Conservation (phyloP, 2,329 filamentous ascomycete genomes). For the Neonectria punicea region DNA sequence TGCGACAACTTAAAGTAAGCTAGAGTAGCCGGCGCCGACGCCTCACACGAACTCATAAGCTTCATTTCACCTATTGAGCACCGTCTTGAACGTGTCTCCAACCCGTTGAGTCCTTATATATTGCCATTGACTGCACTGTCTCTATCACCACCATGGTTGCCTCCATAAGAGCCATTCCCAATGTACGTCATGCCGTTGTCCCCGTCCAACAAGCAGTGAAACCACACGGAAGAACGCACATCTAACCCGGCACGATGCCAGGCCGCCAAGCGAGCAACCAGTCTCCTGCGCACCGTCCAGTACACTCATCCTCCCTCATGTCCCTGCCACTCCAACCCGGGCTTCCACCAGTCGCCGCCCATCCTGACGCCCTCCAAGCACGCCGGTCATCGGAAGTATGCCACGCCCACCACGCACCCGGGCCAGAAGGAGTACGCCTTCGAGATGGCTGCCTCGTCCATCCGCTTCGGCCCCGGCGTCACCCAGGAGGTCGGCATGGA, state of each 20-base stretch:
- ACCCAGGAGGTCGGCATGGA: conserved; percentile 99
- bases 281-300: conserved; percentile 87
- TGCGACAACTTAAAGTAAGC: conserved; percentile 12
- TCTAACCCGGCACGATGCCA: conserved; percentile 40
- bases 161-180: conserved; percentile 48
- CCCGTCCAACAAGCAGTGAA: background rate
- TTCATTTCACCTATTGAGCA: background rate
- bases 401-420: conserved; percentile 73
- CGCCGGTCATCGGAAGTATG: conserved; percentile 62
- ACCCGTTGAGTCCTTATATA: background rate
- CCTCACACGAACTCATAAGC: background rate
- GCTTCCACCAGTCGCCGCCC: conserved; percentile 74
- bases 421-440: conserved; percentile 95
- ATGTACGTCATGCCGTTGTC: conserved; percentile 40
- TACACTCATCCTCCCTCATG: conserved; percentile 88
- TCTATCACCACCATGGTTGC: conserved; percentile 39
- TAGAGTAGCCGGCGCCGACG: conserved; percentile 6
- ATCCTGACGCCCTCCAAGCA: conserved; percentile 62
- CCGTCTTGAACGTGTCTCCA: background rate
- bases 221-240: background rate
- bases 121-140: background rate
- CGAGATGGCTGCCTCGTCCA: conserved; percentile 96
- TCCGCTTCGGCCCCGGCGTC: conserved; percentile 91
- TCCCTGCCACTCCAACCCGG: conserved; percentile 92
- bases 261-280: conserved; percentile 73